A percentile compares a stretch with the other conserved stretches of the same genome.
These are phyloP conservation scores for Monilinia fructigena DNA, from an alignment of 2,329 filamentous ascomycete genomes.

Conservation along the genomic window DNA sequence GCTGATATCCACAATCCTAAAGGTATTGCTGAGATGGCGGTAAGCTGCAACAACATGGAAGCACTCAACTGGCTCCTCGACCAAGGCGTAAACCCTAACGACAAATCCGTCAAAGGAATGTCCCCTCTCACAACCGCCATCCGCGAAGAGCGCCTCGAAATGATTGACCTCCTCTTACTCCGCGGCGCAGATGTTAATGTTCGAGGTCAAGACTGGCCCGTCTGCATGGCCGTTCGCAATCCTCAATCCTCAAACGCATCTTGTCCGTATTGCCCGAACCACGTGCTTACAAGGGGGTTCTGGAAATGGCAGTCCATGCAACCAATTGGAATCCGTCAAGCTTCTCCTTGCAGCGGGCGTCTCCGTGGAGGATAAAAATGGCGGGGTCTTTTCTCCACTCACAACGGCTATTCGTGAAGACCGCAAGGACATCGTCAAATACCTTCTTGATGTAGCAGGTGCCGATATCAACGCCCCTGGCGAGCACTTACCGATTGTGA, in stretches of 20 bases:
- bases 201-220: constrained; percentile 67
- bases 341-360: constrained; percentile 46
- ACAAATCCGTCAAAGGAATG: constrained; percentile 54
- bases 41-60: constrained; percentile 60
- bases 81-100: constrained; percentile 59
- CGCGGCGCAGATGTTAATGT: constrained; percentile 61
- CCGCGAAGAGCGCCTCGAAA: constrained; percentile 55
- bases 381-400: constrained; percentile 68
- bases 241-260: constrained; percentile 60
- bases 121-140: constrained; percentile 67
- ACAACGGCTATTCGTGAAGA: constrained; percentile 66
- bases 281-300: constrained; percentile 62
- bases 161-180: constrained; percentile 57
- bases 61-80: constrained; percentile 61
- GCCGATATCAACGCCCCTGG: constrained; percentile 67
- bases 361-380: constrained; percentile 69
- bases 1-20: constrained; percentile 58
- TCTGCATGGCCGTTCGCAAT: constrained; percentile 65
- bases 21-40: constrained; percentile 65
- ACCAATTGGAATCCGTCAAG: constrained; percentile 66
- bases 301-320: constrained; percentile 66
- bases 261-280: constrained; percentile 57
- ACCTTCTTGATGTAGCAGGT: constrained; percentile 58
- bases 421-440: constrained; percentile 58
- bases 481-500: constrained; percentile 70